Percentiles rank a stretch among this genome's conserved stretches.
Conservation (phyloP, 805 yeast genomes). For the Wickerhamiella kurtzmanii region DNA sequence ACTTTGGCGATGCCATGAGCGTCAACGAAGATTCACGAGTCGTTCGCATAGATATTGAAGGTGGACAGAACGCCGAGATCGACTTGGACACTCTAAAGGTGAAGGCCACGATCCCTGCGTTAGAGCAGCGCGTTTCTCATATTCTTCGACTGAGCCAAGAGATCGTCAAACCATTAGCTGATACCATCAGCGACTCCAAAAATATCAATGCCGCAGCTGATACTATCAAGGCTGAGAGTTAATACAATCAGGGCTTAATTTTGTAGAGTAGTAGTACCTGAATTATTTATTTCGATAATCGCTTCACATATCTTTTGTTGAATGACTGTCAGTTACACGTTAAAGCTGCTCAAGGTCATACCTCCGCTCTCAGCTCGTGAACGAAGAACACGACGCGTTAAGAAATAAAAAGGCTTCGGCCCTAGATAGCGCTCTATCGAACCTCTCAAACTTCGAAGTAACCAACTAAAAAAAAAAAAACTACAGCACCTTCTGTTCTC, state of each 20-base stretch:
- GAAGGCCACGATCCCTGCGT: constrained; percentile 56
- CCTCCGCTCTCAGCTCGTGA: no score
- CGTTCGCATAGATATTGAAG: constrained; percentile 46
- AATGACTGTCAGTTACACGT: no score
- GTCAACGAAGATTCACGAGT: constrained; percentile 31
- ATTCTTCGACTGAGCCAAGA: constrained; percentile 65
- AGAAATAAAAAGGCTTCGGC: no score
- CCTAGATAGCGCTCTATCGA: neutral
- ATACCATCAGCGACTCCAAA: constrained; percentile 5
- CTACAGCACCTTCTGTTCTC: neutral
- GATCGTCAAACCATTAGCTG: constrained; percentile 61
- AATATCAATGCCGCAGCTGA: neutral
- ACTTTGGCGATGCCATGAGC: constrained; percentile 67
- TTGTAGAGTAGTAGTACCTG: no score
- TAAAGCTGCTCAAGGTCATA: no score
- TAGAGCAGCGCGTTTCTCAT: constrained; percentile 71
- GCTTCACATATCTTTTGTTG: no score
- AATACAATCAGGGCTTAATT: neutral
- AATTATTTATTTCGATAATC: no score
- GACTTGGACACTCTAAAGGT: constrained; percentile 54
- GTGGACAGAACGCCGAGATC: constrained; percentile 52
- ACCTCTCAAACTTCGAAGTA: neutral
- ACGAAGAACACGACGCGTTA: no score
- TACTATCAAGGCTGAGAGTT: neutral
- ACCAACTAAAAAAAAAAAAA: neutral